Evolutionary conservation across 2,329 filamentous ascomycete species (phyloP).

Genomic region (Ascosphaera aggregata): DNA sequence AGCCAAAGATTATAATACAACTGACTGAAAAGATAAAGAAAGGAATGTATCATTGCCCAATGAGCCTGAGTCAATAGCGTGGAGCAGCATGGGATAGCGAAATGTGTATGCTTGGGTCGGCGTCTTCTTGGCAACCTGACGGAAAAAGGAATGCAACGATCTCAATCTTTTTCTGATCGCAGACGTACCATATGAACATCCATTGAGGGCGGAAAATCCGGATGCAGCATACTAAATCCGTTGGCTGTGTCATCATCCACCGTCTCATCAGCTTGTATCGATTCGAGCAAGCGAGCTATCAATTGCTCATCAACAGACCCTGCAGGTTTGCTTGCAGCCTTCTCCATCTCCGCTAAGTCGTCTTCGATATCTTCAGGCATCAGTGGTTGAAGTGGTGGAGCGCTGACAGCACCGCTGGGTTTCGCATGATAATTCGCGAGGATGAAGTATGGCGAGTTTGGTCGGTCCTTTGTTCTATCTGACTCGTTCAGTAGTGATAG

Average conservation of each 20-base stretch:
- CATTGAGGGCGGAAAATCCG: constrained; percentile 21
- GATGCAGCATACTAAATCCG: constrained; percentile 16
- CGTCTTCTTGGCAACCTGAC: not conserved
- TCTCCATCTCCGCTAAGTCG: constrained; percentile 19
- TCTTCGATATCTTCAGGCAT: constrained; percentile 25
- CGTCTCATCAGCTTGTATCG: constrained; percentile 6
- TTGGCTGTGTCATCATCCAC: constrained; percentile 8
- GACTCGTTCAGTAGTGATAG: constrained; percentile 33
- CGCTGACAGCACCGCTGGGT: constrained; percentile 16
- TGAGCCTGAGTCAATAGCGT: no score
- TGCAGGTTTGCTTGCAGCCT: constrained; percentile 15
- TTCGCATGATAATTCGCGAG: constrained; percentile 22
- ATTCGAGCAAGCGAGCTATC: constrained; percentile 17
- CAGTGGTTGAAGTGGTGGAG: constrained; percentile 19
- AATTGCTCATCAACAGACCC: constrained; percentile 20
- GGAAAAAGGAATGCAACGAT: not conserved
- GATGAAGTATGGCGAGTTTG: constrained; percentile 23
- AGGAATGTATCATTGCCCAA: no score
- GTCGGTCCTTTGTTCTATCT: constrained; percentile 22
- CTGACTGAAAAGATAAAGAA: no score
- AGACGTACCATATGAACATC: constrained; percentile 20
- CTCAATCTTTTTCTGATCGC: constrained; percentile 3
- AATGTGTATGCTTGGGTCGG: no score
- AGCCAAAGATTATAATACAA: no score
- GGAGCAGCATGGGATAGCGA: no score